Percentiles rank a stretch among this genome's conserved stretches.
These are phyloP conservation scores for Vitis vinifera DNA, from an alignment of 164 flowering plant species.

Conservation along the genomic window DNA sequence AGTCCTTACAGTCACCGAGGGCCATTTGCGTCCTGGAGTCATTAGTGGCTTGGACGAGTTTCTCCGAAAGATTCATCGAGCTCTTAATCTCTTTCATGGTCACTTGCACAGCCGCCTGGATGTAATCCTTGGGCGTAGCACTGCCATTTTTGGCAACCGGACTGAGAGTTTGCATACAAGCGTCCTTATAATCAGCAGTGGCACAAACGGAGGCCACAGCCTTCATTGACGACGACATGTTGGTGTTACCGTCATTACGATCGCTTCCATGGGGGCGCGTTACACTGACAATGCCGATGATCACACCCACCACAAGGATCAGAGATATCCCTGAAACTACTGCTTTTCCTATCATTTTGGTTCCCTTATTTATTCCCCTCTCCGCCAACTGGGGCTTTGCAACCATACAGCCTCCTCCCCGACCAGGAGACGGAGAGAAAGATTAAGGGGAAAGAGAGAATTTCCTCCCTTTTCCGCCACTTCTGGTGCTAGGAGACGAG, in stretches of 20 bases:
- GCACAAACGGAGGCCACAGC: constrained; percentile 37
- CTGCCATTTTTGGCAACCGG: constrained; percentile 24
- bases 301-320: constrained; percentile 41
- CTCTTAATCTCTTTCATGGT: neutral
- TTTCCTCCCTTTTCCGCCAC: neutral
- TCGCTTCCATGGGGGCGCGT: neutral
- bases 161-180: constrained; percentile 34
- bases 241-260: neutral
- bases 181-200: constrained; percentile 43
- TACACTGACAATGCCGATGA: constrained; percentile 29
- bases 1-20: constrained; percentile 31
- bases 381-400: no score
- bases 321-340: constrained; percentile 20
- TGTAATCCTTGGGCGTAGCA: constrained; percentile 39
- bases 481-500: neutral
- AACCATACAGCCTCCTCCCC: no score
- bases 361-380: neutral
- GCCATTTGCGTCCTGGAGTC: constrained; percentile 19
- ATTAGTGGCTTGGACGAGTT: neutral
- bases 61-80: neutral
- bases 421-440: no score
- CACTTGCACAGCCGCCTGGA: constrained; percentile 15
- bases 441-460: neutral
- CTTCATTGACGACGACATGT: constrained; percentile 22
- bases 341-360: neutral